Conservation (phyloP, 164 flowering plant genomes). For the Tetracentron sinense region DNA sequence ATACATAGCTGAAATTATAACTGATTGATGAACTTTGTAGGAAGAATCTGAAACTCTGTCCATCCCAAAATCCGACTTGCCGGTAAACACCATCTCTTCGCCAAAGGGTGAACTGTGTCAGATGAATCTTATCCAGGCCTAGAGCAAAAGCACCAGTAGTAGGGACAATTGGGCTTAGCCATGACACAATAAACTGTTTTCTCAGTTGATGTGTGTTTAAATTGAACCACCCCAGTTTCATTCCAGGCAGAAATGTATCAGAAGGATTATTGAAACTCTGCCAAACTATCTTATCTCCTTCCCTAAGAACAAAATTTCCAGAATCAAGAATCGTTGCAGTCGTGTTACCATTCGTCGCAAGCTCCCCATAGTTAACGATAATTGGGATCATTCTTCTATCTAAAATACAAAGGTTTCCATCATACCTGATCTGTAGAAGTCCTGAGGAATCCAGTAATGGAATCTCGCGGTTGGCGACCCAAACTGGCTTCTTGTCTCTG, state of each 20-base stretch:
- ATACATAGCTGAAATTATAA: slow-evolving; percentile 6
- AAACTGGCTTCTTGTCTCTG: slow-evolving; percentile 4
- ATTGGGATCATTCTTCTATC: not conserved
- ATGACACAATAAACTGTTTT: not conserved
- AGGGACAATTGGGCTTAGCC: slow-evolving; percentile 5
- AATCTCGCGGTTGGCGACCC: not conserved
- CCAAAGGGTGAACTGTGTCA: slow-evolving; percentile 2
- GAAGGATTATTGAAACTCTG: no score
- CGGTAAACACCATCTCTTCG: not conserved
- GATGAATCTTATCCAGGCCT: slow-evolving; percentile 2
- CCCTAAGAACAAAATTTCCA: not conserved
- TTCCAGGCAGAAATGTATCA: no score
- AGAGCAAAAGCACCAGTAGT: not conserved
- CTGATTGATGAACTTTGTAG: not conserved
- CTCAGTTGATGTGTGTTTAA: not conserved
- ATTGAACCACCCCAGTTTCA: slow-evolving; percentile 10
- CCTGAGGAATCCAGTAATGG: not conserved
- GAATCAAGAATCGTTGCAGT: slow-evolving; percentile 4
- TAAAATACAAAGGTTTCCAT: no score
- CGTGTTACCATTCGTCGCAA: not conserved
- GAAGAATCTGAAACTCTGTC: not conserved
- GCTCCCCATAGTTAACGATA: not conserved
- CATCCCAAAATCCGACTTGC: slow-evolving; percentile 3
- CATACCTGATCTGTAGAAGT: not conserved
- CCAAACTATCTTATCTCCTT: no score